These are phyloP conservation scores for Cucumis cinereus DNA, from an alignment of 306 rosid species.

Conservation along the genomic window DNA sequence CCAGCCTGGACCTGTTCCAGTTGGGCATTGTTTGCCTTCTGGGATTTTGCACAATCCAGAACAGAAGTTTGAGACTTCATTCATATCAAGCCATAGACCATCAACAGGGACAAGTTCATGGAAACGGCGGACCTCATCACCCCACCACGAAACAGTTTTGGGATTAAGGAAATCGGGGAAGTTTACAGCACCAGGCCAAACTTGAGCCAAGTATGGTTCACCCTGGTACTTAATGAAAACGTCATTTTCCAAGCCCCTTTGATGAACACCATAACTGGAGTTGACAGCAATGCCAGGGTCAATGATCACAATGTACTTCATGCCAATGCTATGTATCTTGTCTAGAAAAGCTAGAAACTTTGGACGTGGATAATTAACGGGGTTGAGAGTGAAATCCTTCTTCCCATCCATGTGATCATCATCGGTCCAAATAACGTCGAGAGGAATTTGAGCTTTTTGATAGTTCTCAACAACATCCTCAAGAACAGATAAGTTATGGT, in stretches of 20 bases:
- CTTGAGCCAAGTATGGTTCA: slow-evolving; percentile 87
- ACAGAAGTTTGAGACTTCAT: slow-evolving; percentile 81
- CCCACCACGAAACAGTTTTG: slow-evolving; percentile 85
- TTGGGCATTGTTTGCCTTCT: slow-evolving; percentile 47
- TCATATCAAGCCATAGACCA: slow-evolving; percentile 99
- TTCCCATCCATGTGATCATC: slow-evolving; percentile 94
- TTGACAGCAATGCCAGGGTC: slow-evolving; percentile 87
- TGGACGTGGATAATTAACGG: slow-evolving; percentile 52
- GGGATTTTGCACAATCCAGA: slow-evolving; percentile 81
- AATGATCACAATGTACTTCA: slow-evolving; percentile 77
- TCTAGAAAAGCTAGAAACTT: slow-evolving; percentile 73
- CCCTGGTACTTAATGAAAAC: slow-evolving; percentile 82
- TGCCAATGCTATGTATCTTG: slow-evolving; percentile 72
- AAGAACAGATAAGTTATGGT: slow-evolving; percentile 85
- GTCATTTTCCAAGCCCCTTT: slow-evolving; percentile 63
- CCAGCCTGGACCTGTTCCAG: slow-evolving; percentile 77
- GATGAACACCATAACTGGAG: slow-evolving; percentile 59
- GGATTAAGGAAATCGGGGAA: slow-evolving; percentile 94
- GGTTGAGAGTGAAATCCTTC: slow-evolving; percentile 78
- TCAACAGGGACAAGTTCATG: slow-evolving; percentile 92
- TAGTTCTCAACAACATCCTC: slow-evolving; percentile 90
- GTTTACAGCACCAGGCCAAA: slow-evolving; percentile 95
- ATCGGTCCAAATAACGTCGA: slow-evolving; percentile 93
- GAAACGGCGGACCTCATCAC: slow-evolving; percentile 74
- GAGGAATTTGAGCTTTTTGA: slow-evolving; percentile 78